A percentile compares a stretch with the other conserved stretches of the same genome.
Evolutionary conservation across 305 asterid genomes (phyloP).

Genomic region (Rubia peregrina): DNA sequence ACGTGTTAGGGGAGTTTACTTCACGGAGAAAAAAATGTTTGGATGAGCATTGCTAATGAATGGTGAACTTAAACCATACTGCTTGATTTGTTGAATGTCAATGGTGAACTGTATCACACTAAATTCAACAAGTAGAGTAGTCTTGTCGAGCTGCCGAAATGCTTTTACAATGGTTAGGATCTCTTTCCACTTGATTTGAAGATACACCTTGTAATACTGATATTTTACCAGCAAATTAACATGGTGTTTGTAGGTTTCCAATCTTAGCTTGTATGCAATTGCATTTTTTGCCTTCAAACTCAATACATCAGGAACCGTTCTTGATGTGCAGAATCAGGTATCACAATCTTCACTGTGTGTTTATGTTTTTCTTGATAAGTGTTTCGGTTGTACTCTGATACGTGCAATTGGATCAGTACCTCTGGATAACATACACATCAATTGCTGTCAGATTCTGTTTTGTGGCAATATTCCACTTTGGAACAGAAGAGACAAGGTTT

Average conservation of each 20-base stretch:
- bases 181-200: constrained; percentile 16
- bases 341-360: not conserved
- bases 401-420: constrained; percentile 42
- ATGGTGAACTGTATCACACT: constrained; percentile 84
- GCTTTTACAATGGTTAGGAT: constrained; percentile 77
- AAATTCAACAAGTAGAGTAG: constrained; percentile 85
- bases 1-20: constrained; percentile 36
- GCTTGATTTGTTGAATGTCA: constrained; percentile 45
- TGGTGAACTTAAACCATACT: too few relatives aligned
- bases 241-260: constrained; percentile 44
- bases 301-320: constrained; percentile 15
- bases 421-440: constrained; percentile 76
- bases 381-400: constrained; percentile 20
- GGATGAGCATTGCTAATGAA: too few relatives aligned
- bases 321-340: constrained; percentile 67
- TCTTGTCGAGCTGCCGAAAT: constrained; percentile 81
- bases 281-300: constrained; percentile 39
- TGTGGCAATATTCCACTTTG: constrained; percentile 52
- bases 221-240: not conserved
- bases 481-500: constrained; percentile 84
- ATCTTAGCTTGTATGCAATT: constrained; percentile 54
- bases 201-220: not conserved
- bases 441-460: constrained; percentile 75
- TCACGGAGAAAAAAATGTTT: constrained; percentile 17
- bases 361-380: constrained; percentile 15